Conservation (phyloP, 2,329 filamentous ascomycete species). For the Colletotrichum phormii region DNA sequence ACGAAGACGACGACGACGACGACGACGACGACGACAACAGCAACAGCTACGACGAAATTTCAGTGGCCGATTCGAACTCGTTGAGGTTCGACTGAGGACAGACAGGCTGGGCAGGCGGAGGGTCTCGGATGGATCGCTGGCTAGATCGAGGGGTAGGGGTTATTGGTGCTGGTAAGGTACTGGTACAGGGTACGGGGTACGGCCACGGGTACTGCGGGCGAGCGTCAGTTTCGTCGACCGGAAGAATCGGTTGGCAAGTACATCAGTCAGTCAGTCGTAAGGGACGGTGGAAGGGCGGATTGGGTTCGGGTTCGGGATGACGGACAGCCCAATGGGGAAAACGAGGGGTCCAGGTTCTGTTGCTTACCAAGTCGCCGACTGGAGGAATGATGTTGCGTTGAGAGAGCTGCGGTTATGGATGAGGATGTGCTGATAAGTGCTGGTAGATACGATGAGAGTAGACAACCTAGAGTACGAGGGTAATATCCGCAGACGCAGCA, state of each 20-base stretch:
- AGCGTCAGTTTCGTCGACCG: constrained; percentile 27
- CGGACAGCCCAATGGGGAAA: constrained; percentile 3
- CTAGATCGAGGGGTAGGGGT: constrained; percentile 10
- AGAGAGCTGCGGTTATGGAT: neutral
- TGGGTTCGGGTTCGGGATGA: constrained; percentile 7
- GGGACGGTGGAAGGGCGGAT: constrained; percentile 7
- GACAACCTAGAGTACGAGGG: neutral
- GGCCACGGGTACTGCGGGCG: constrained; percentile 26
- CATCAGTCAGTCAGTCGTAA: neutral
- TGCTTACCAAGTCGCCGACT: constrained; percentile 1
- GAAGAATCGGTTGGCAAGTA: constrained; percentile 30
- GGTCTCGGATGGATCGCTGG: neutral
- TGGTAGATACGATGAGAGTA: neutral
- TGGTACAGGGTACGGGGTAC: neutral
- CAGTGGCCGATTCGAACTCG: neutral
- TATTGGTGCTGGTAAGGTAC: neutral
- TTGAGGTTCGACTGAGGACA: neutral
- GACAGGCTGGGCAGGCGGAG: constrained; percentile 1
- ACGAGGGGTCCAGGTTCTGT: neutral
- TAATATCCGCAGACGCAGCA: constrained; percentile 38
- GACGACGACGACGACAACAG: neutral
- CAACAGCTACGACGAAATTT: neutral
- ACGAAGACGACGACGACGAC: neutral
- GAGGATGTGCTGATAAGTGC: neutral
- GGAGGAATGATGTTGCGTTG: neutral